Conservation (phyloP, 2,329 filamentous ascomycete genomes). For the Ustilaginoidea virens region DNA sequence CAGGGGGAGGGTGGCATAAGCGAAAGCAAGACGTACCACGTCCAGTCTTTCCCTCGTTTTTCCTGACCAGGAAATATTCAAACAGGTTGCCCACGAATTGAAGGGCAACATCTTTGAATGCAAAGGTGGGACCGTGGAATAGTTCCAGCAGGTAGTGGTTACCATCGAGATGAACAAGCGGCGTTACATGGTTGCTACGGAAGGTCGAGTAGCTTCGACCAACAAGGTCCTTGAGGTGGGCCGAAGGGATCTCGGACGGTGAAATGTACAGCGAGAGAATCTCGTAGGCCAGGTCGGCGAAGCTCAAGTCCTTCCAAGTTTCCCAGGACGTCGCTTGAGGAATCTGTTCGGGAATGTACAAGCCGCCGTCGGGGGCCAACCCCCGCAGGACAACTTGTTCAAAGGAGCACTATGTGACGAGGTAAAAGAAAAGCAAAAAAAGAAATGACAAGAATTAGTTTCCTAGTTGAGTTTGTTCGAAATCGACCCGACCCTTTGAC, state of each 20-base stretch:
- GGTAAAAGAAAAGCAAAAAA: background rate
- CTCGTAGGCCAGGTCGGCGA: conserved; percentile 67
- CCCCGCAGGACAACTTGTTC: conserved; percentile 85
- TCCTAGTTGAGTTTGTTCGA: too few species aligned
- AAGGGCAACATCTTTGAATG: conserved; percentile 92
- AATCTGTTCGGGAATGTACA: conserved; percentile 78
- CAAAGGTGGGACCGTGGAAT: conserved; percentile 90
- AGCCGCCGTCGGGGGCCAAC: conserved; percentile 70
- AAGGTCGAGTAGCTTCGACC: conserved; percentile 80
- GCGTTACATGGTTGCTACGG: conserved; percentile 62
- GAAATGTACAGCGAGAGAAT: conserved; percentile 85
- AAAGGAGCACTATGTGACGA: conserved; percentile 55
- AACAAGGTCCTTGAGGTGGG: conserved; percentile 73
- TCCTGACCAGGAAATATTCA: conserved; percentile 67
- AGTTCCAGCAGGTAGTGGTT: conserved; percentile 81
- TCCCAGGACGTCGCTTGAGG: conserved; percentile 25
- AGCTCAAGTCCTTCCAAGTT: conserved; percentile 64
- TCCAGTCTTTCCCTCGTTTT: conserved; percentile 54
- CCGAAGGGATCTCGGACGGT: conserved; percentile 59
- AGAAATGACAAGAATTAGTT: too few species aligned
- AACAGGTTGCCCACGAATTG: conserved; percentile 96
- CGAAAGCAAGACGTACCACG: conserved; percentile 20
- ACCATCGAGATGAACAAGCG: conserved; percentile 57
- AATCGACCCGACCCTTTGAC: too few species aligned
- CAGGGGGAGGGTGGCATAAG: too few species aligned